phyloP scores from a whole-genome alignment of 176 grass and related monocot species.

The Canna indica region DNA sequence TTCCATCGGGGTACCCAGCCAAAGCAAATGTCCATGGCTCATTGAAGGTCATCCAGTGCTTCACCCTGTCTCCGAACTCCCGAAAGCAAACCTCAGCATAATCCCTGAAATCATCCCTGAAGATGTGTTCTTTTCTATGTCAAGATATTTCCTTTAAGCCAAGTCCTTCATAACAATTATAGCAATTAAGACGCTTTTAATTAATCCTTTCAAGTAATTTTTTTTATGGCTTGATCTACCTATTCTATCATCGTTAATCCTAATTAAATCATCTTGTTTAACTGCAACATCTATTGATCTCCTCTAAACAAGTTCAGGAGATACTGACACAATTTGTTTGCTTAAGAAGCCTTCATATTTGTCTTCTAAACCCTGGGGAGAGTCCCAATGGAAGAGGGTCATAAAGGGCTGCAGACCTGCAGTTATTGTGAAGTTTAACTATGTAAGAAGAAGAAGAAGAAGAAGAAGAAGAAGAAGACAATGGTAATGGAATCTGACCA shows the following conservation, averaged over 20 bases:
- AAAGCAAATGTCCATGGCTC: constrained; percentile 35
- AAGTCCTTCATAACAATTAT: too few species aligned
- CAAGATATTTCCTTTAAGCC: too few species aligned
- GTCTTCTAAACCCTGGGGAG: constrained; percentile 42
- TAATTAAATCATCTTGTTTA: too few species aligned
- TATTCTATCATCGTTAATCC: background rate
- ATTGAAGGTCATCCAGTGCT: constrained; percentile 55
- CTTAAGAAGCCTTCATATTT: constrained; percentile 46
- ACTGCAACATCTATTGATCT: too few species aligned
- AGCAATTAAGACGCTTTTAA: too few species aligned
- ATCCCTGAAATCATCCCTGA: constrained; percentile 34
- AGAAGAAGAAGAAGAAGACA: background rate
- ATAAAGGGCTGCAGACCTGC: constrained; percentile 47
- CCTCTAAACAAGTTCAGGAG: too few species aligned
- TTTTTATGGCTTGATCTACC: too few species aligned
- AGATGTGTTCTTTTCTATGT: too few species aligned
- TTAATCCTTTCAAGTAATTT: too few species aligned
- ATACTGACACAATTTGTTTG: background rate
- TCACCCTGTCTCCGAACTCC: constrained; percentile 53
- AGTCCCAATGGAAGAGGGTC: constrained; percentile 55
- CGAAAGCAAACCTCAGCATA: constrained; percentile 42
- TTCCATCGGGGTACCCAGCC: constrained; percentile 26
- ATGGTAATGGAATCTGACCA: constrained; percentile 7
- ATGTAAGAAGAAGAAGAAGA: background rate
- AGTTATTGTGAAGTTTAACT: background rate